Evolutionary conservation across 1,284 basidiomycete genomes (phyloP), one percentile per base, ranked within the genome.

Genomic region (Amylostereum areolatum): DNA sequence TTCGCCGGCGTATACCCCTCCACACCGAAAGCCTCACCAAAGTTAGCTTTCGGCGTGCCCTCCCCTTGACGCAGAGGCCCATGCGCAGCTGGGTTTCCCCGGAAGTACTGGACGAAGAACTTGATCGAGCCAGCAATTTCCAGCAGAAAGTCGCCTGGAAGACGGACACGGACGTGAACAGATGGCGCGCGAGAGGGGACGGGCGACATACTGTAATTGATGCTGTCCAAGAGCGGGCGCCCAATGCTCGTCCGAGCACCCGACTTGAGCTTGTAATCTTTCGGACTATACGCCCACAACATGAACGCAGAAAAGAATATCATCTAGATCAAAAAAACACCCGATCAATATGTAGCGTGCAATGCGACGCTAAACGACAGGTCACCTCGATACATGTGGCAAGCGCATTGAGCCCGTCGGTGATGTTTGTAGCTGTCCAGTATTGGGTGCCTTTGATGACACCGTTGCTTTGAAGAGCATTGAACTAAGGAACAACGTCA

Each of bases 381-480:
- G 34, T 48, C 52, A 88, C 87, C 75, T 95, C 92, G 42, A 93
- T 80, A 54, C 87, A 89, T 11, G 82, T 92, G 10, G 85, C 71
- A 11, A 96, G 73, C 0, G 92, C 90, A 52, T 83, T 88, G 33
- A 95, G 64, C 0, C 92, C 92, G 54, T 95, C 79, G 1, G 89
- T 77, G 48, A 95, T 78, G 58, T 90, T 90, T 2, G 82, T 82
- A 48, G 70, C 68, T 2, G 86, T 86, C 92, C 92, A 94, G 60
- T 84, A 92, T 49, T 78, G 42, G 0, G 88, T 90, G 12, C 81
- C 70, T 40, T 85, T 65, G 46, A 89, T 86, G 32, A 87, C 81
- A 9, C 67, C 25, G 25, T 43, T 58, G 11, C 79, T 76, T 60
- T 82, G 78, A 12, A 89, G 65, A 3, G 71, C 69, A 36, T 58